Evolutionary conservation across 768 basidiomycete genomes (phyloP), one percentile per base, ranked within the genome.

Genomic region (Pulveroboletus sp.): DNA sequence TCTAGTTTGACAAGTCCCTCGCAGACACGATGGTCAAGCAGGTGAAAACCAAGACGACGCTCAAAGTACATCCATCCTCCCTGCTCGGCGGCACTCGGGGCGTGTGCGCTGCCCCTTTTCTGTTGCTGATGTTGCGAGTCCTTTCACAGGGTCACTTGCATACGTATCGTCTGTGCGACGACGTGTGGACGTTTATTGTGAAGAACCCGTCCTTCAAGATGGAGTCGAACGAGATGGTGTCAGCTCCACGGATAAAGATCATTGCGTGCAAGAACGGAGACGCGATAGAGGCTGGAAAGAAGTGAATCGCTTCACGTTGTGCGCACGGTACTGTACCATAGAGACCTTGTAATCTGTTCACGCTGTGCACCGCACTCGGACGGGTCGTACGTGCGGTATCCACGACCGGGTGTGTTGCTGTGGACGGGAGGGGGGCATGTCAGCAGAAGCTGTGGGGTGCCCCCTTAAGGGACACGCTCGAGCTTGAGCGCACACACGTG

Each of bases 111-210:
- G 27, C 11, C 8, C 27, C 6, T 3, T 30, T 5, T 13, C 11
- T 18, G 30, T 47, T 26, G 40, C 54, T 62, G 27, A 58, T 24
- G 21, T 15, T 8, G 2, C 50, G 35, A 1, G 31, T 21, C 21
- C 4, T 2, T 38, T 47, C 44, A 11, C 55, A 90, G 91, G 95
- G 93, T 15, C 89, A 94, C 65, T 71, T 98, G 47, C 81, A 88
- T 57, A 97, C 93, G 2, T 99, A 96, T 69, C 83, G 91, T 8
- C 77, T 92, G 4, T 92, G 90, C 67, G 93, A 95, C 71, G 93
- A 94, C 64, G 95, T 98, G 42, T 98, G 96, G 96, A 98, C 95
- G 46, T 99, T 98, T 69, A 89, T 95, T 55, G 89, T 97, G 44
- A 90, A 93, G 69, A 84, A 94, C 59, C 87, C 94, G 8, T 73